phyloP scores from a whole-genome alignment of 2,329 filamentous ascomycete species.

The Sphaerulina vaccinii region DNA sequence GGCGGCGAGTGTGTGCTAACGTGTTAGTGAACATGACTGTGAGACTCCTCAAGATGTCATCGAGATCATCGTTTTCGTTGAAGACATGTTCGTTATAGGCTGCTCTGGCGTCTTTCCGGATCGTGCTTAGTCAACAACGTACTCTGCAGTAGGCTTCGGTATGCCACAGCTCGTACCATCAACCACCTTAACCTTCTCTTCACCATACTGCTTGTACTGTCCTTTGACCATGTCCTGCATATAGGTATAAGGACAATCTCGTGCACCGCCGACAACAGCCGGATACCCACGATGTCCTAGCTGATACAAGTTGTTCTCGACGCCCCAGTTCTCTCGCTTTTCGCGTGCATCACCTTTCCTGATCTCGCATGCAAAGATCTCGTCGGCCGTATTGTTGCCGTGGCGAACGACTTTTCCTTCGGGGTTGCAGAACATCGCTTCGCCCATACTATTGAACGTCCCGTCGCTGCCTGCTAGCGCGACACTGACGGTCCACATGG shows the following conservation, averaged over 20 bases:
- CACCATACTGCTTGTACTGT: slow-evolving; percentile 26
- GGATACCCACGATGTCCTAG: slow-evolving; percentile 30
- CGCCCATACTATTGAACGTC: slow-evolving; percentile 31
- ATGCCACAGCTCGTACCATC: slow-evolving; percentile 30
- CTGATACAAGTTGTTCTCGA: slow-evolving; percentile 33
- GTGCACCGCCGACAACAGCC: slow-evolving; percentile 29
- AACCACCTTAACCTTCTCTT: slow-evolving; percentile 27
- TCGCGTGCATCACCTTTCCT: slow-evolving; percentile 26
- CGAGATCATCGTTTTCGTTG: too few relatives aligned
- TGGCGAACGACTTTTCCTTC: slow-evolving; percentile 27
- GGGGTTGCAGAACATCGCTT: slow-evolving; percentile 30
- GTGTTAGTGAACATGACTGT: too few relatives aligned
- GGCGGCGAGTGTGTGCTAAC: too few relatives aligned
- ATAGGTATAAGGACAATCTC: slow-evolving; percentile 32
- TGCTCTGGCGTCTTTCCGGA: too few relatives aligned
- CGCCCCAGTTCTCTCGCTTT: slow-evolving; percentile 28
- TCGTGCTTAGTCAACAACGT: slow-evolving; percentile 20
- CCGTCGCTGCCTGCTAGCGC: slow-evolving; percentile 32
- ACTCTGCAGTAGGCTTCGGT: slow-evolving; percentile 21
- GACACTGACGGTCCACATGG: slow-evolving; percentile 32
- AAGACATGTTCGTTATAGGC: too few relatives aligned
- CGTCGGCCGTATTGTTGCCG: slow-evolving; percentile 27
- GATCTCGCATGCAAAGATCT: slow-evolving; percentile 32
- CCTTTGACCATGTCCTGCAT: slow-evolving; percentile 30
- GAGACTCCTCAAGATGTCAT: too few relatives aligned